Conservation (phyloP, 805 yeast genomes). For the Yarrowia porcina region DNA sequence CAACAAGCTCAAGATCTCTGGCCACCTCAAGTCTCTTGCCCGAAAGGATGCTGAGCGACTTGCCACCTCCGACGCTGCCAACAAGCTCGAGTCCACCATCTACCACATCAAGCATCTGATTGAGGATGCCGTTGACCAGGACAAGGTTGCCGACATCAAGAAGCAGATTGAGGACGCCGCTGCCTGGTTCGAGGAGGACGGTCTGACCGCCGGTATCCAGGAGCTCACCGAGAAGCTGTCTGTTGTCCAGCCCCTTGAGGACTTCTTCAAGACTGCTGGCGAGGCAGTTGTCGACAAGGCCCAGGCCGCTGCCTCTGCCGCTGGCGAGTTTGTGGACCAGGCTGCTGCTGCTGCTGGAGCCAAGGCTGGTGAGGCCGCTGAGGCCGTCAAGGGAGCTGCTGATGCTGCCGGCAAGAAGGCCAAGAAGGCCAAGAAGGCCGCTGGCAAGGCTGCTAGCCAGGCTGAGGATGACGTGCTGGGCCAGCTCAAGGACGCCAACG, state of each 20-base stretch:
- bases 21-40: conserved; percentile 53
- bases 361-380: conserved; percentile 31
- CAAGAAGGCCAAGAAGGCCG: conserved; percentile 32
- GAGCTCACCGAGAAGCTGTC: conserved; percentile 17
- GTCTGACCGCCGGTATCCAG: conserved; percentile 46
- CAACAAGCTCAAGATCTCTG: conserved; percentile 46
- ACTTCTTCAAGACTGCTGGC: background rate
- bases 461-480: conserved; percentile 10
- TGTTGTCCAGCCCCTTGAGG: conserved; percentile 2
- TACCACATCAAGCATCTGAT: conserved; percentile 63
- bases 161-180: conserved; percentile 45
- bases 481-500: conserved; percentile 23
- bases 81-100: conserved; percentile 67
- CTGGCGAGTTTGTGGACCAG: conserved; percentile 23
- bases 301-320: conserved; percentile 32
- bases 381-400: background rate
- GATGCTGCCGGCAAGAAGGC: conserved; percentile 37
- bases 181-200: conserved; percentile 78
- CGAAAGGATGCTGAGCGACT: conserved; percentile 54
- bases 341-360: conserved; percentile 8
- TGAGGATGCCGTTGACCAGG: conserved; percentile 47
- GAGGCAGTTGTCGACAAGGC: background rate
- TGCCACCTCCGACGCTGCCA: conserved; percentile 56
- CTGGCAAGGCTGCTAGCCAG: conserved; percentile 26
- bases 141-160: conserved; percentile 44